A percentile compares a stretch with the other conserved stretches of the same genome.
Evolutionary conservation across 225 moss, liverwort and hornwort species (phyloP).

Genomic region (Marchantia paleacea): DNA sequence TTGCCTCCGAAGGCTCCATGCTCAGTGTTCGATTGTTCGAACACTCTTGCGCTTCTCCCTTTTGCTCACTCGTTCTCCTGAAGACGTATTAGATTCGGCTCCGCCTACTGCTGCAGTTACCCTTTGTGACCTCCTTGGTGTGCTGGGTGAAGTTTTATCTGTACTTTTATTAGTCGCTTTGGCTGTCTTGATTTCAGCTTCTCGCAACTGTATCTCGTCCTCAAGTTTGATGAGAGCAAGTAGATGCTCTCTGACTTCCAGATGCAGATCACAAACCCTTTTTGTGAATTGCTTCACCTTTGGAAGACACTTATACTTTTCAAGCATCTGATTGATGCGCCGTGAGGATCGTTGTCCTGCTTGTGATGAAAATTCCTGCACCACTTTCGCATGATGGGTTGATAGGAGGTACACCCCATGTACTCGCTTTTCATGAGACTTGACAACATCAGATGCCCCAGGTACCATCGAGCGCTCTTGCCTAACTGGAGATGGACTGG

Average conservation of each 20-base stretch:
- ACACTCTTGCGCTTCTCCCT: neutral
- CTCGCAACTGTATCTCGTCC: conserved; percentile 70
- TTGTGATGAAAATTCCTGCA: conserved; percentile 62
- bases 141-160: conserved; percentile 67
- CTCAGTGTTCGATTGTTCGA: neutral
- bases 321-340: conserved; percentile 84
- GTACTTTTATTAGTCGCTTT: conserved; percentile 47
- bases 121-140: neutral
- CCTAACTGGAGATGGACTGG: conserved; percentile 30
- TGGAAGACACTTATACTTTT: conserved; percentile 59
- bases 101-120: neutral
- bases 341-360: conserved; percentile 76
- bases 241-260: conserved; percentile 82
- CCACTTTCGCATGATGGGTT: conserved; percentile 60
- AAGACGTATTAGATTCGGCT: neutral
- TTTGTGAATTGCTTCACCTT: conserved; percentile 73
- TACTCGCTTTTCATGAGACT: conserved; percentile 35
- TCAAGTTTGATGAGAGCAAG: conserved; percentile 67
- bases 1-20: too few species aligned
- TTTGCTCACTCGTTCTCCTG: neutral
- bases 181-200: conserved; percentile 59
- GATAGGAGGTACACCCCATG: conserved; percentile 59
- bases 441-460: conserved; percentile 46
- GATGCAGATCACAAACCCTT: conserved; percentile 61
- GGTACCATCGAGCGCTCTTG: neutral